A percentile compares a stretch with the other conserved stretches of the same genome.
Evolutionary conservation across 176 grass and related monocot genomes (phyloP).

Genomic region (Neostapfia colusana): DNA sequence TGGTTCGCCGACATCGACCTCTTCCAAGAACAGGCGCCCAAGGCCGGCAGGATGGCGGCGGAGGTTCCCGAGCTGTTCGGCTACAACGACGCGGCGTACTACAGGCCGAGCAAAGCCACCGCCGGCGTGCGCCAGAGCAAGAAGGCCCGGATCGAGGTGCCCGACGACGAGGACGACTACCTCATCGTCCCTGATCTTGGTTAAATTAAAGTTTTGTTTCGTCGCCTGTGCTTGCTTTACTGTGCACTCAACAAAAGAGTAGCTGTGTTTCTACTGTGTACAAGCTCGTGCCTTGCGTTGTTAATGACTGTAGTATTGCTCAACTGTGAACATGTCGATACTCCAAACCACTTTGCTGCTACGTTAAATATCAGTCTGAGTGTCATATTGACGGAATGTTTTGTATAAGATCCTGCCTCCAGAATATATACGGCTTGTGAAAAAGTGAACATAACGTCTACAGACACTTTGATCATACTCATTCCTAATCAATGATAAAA

Average conservation of each 20-base stretch:
- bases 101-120: conserved; percentile 46
- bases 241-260: conserved; percentile 4
- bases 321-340: conserved; percentile 5
- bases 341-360: neutral
- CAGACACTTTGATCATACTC: too few relatives aligned
- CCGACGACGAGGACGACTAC: conserved; percentile 82
- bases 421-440: neutral
- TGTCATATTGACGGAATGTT: neutral
- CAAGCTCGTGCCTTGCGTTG: conserved; percentile 27
- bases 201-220: neutral
- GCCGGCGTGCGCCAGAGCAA: conserved; percentile 55
- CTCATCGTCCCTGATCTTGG: conserved; percentile 91
- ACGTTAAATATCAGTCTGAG: neutral
- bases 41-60: conserved; percentile 35
- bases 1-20: conserved; percentile 82
- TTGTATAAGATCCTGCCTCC: neutral
- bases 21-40: conserved; percentile 54
- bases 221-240: neutral
- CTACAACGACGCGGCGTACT: conserved; percentile 34
- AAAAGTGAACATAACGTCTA: too few relatives aligned
- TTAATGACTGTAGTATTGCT: conserved; percentile 14
- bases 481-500: too few relatives aligned
- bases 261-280: conserved; percentile 6
- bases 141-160: conserved; percentile 68
- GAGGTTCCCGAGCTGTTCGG: conserved; percentile 63